phyloP scores from a whole-genome alignment of 768 basidiomycete genomes.

The Gloeopeniophorella convolvens region DNA sequence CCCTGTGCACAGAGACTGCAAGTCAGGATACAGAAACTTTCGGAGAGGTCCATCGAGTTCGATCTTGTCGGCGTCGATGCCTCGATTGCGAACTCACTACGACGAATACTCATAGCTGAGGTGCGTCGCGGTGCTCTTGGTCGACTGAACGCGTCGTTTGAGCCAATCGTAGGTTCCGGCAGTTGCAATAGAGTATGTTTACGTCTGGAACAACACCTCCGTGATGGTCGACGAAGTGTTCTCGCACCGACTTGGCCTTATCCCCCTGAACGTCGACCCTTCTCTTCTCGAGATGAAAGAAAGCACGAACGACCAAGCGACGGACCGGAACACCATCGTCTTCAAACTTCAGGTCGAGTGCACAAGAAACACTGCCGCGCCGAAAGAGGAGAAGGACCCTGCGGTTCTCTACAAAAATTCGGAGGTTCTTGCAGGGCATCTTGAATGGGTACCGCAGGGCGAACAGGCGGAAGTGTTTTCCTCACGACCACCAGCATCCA shows the following conservation, averaged over 20 bases:
- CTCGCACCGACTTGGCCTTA: conserved; percentile 83
- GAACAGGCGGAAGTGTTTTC: conserved; percentile 64
- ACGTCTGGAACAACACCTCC: conserved; percentile 90
- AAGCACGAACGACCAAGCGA: conserved; percentile 51
- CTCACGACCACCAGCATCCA: conserved; percentile 49
- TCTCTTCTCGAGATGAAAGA: conserved; percentile 53
- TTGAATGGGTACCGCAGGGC: conserved; percentile 77
- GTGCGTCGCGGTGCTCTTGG: conserved; percentile 35
- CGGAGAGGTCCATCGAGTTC: conserved; percentile 83
- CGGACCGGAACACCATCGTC: conserved; percentile 87
- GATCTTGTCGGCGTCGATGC: conserved; percentile 95
- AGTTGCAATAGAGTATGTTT: conserved; percentile 84
- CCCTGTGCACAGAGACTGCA: conserved; percentile 54
- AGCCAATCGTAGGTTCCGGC: conserved; percentile 66
- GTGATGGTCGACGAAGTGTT: conserved; percentile 94
- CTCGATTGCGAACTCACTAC: conserved; percentile 90
- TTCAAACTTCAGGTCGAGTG: conserved; percentile 70
- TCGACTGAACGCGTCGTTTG: neutral
- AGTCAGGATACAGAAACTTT: conserved; percentile 72
- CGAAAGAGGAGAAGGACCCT: conserved; percentile 35
- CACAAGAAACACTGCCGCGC: conserved; percentile 48
- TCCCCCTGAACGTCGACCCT: conserved; percentile 87
- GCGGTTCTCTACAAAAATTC: conserved; percentile 58
- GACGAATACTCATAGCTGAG: conserved; percentile 91
- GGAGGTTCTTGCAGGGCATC: conserved; percentile 57